phyloP scores from a whole-genome alignment of 345 rosid genomes.

The Gossypium stocksii region DNA sequence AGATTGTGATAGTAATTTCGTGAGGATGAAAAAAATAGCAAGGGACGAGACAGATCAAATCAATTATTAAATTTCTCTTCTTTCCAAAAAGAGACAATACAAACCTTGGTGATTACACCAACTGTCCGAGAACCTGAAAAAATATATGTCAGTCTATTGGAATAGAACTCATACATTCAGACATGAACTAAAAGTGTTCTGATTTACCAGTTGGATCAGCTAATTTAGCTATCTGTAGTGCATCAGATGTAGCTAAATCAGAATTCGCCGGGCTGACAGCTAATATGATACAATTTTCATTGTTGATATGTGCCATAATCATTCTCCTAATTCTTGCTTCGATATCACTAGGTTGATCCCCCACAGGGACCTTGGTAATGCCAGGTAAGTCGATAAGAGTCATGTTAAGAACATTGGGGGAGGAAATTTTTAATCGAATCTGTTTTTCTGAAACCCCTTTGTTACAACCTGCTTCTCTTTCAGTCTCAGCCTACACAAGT shows the following conservation, averaged over 20 bases:
- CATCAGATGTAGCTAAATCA: slow-evolving; percentile 74
- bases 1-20: background rate
- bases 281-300: slow-evolving; percentile 51
- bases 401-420: slow-evolving; percentile 60
- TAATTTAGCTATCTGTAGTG: slow-evolving; percentile 56
- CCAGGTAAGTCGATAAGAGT: slow-evolving; percentile 73
- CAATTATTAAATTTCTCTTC: slow-evolving; percentile 1
- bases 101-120: slow-evolving; percentile 71
- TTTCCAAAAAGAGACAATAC: slow-evolving; percentile 3
- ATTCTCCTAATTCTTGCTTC: slow-evolving; percentile 53
- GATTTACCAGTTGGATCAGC: slow-evolving; percentile 58
- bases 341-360: slow-evolving; percentile 64
- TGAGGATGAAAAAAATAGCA: background rate
- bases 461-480: slow-evolving; percentile 51
- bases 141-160: slow-evolving; percentile 7
- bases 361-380: slow-evolving; percentile 68
- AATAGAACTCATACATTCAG: slow-evolving; percentile 11
- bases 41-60: background rate
- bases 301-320: slow-evolving; percentile 46
- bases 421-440: slow-evolving; percentile 50
- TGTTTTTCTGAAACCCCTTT: slow-evolving; percentile 59
- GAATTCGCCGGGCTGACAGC: slow-evolving; percentile 74
- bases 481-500: slow-evolving; percentile 57
- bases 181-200: background rate
- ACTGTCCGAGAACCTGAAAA: slow-evolving; percentile 59